Evolutionary conservation across 108 stramenopile genomes (phyloP), one percentile per base, ranked within the genome.

Genomic region (Skeletonema marinoi): DNA sequence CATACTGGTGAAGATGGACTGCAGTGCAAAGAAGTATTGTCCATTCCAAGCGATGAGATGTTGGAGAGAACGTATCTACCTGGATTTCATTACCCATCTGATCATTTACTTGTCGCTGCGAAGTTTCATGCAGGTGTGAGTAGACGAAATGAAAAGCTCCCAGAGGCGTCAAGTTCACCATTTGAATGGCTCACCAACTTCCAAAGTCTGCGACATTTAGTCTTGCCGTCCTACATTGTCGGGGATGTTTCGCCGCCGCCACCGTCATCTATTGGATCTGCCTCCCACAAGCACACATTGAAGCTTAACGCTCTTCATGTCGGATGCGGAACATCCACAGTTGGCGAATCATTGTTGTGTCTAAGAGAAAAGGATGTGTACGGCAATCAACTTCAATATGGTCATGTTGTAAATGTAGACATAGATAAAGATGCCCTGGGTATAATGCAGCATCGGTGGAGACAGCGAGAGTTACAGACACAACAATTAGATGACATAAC

Each of bases 261-360:
- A 42, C 19, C 44, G 36, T 35, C 48, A 13, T 32, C 41, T 30
- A 0, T 31, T 14, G 54, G 36, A 30, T 14, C 32, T 6, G 19
- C 64, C 25, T 32, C 61, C 2, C 8, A 42, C 7, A 17, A 44
- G 30, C 19, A 9, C 29, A 36, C 25, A 2, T 7, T 64, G n/a
- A 59, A 16, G 39, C 42, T 83, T 63, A 85, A 75, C 19, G 92
- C 88, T 21, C 60, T 95, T 11, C 90, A 95, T 74, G 81, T 95
- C 0, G 94, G 94, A 31, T 87, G 89, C 60, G 94, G 94, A 6
- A 92, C 86, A 33, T 90, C 89, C 32, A 82, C 80, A 16, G 65
- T 90, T n/a, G 90, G 90, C 50, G 92, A 95, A 80, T 88, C 74
- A 60, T 65, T 95, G 14, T 54, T 88, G 1, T 59, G 29, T 63